Base-by-base conservation (phyloP, 768 basidiomycete genomes). In the Leucosporidium scottii region DNA sequence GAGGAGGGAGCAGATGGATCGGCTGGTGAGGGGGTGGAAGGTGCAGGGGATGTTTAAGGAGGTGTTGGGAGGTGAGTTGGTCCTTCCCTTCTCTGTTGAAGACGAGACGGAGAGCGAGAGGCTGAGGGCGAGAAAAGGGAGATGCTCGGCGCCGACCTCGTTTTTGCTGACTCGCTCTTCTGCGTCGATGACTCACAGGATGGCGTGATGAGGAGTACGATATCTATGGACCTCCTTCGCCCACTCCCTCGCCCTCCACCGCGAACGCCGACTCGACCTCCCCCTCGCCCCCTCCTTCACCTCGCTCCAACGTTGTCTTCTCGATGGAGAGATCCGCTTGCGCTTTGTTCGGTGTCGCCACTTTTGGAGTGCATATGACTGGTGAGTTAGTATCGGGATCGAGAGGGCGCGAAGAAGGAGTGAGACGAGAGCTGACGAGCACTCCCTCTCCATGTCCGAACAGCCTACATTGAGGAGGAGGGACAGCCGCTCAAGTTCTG, bases 331-430 rank as follows among this genome's bases (percentile, higher is more conserved):
- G 94, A 50, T 82, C 90, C 1, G 92, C 91, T 3, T 91, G 90
- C 76, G 84, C 88, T 0, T 79, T 98, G 44, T 97, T 98, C 74
- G 93, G 94, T 4, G 78, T 93, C 10, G 83, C 90, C 61, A 96
- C 93, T 0, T 93, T 89, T 74, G 94, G 96, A 0, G 89, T 94
- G 3, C 96, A 98, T 77, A 84, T 93, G 86, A 89, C 85, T 25
- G 79, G 80, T 77, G 51, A 69, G 75, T 47, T 12, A 1, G n/a
- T n/a, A n/a, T n/a, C n/a, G n/a, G 34, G 34, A 36, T 12, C 34
- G 34, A 36, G 34, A 5, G 34, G 34, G 6, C 15, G 15, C 2
- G 8, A 25, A 17, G 30, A 64, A 27, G 20, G 20, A 23, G 34
- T 10, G 34, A 34, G 34, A 34, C 34, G 10, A 6, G 13, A 8